Percentiles rank a stretch among this genome's conserved stretches.
These are phyloP conservation scores for Gardenia jasminoides DNA, from an alignment of 257 asterid genomes.

Conservation along the genomic window DNA sequence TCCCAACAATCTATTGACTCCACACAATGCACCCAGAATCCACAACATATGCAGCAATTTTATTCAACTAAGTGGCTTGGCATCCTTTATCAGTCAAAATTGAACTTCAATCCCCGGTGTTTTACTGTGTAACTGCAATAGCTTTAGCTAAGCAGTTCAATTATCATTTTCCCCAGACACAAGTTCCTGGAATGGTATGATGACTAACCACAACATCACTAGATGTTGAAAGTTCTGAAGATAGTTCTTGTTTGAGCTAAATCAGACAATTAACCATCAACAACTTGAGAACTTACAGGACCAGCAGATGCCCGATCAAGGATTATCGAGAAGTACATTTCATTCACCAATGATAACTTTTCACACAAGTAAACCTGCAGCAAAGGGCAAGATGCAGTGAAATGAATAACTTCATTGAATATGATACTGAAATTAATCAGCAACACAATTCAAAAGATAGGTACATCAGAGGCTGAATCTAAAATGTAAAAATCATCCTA, in stretches of 20 bases:
- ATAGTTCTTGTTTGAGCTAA: not conserved
- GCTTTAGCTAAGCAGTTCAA: no score
- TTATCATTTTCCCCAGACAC: no score
- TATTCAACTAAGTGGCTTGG: no score
- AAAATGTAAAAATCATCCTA: not conserved
- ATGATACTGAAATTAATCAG: not conserved
- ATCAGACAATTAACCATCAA: not conserved
- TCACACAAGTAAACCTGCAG: conserved; percentile 90
- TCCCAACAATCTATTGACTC: no score
- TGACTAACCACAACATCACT: no score
- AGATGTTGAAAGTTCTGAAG: no score
- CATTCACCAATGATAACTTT: conserved; percentile 92
- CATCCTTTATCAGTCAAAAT: no score
- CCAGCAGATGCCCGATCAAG: conserved; percentile 96
- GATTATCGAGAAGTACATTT: conserved; percentile 98
- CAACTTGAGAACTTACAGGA: conserved; percentile 65
- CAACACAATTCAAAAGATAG: not conserved
- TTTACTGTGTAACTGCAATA: no score
- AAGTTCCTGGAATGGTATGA: no score
- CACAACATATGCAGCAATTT: no score
- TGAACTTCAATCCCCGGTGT: no score
- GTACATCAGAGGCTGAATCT: not conserved
- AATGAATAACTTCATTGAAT: not conserved
- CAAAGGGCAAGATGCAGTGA: not conserved
- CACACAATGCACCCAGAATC: no score